Percentiles rank a stretch among this genome's conserved stretches.
phyloP scores from a whole-genome alignment of 768 basidiomycete species.

The Melanogaster broomeanus region DNA sequence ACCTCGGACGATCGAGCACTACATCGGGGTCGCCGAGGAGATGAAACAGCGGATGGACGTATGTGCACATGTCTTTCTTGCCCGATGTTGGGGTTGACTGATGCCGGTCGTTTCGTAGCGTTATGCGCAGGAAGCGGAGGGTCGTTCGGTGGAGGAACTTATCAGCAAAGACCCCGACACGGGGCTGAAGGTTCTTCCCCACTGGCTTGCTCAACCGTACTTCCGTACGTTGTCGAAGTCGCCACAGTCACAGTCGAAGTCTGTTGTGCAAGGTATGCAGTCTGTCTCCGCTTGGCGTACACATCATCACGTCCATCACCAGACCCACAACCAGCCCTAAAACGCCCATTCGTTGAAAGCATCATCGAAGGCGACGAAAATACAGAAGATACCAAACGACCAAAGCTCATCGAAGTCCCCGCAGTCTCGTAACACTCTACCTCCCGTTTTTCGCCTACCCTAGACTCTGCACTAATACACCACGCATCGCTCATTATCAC shows the following conservation, averaged over 20 bases:
- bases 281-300: neutral
- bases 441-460: neutral
- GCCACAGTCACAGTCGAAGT: neutral
- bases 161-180: conserved; percentile 45
- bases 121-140: conserved; percentile 43
- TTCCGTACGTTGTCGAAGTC: conserved; percentile 29
- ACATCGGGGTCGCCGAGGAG: conserved; percentile 56
- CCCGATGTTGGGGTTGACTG: neutral
- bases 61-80: conserved; percentile 19
- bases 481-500: neutral
- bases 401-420: neutral
- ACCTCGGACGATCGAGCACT: conserved; percentile 31
- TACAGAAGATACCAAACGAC: neutral
- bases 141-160: conserved; percentile 35
- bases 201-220: conserved; percentile 76
- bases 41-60: conserved; percentile 62
- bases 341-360: neutral
- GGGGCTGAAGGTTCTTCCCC: conserved; percentile 56
- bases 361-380: neutral
- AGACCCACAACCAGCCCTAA: neutral
- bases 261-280: neutral
- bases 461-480: neutral
- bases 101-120: conserved; percentile 34
- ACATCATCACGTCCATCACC: neutral
- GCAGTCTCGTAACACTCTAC: neutral